Percentiles rank a stretch among this genome's conserved stretches.
Evolutionary conservation across 495 filamentous ascomycete genomes (phyloP).

Genomic region (Massariosphaeria phaeospora): DNA sequence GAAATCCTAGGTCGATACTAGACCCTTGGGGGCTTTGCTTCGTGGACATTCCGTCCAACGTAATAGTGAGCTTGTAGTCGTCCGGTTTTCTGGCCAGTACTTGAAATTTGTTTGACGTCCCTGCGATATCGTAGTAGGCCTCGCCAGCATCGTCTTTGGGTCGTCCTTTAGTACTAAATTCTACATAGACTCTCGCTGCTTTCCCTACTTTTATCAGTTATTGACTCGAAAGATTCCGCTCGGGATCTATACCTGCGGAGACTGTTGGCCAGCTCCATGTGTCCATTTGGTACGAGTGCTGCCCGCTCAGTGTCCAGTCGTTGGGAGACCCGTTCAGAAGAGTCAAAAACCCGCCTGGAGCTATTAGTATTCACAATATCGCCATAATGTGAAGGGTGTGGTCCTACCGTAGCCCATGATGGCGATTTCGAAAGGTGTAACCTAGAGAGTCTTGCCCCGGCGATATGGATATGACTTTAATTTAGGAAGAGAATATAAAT

Average conservation of each 20-base stretch:
- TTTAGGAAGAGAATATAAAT: constrained; percentile 2
- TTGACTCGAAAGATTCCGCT: background rate
- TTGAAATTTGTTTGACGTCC: constrained; percentile 17
- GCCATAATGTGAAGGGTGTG: background rate
- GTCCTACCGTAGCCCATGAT: constrained; percentile 26
- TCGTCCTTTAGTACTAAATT: constrained; percentile 21
- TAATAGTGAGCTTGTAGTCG: constrained; percentile 20
- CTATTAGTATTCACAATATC: background rate
- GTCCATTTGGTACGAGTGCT: constrained; percentile 32
- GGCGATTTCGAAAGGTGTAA: constrained; percentile 11
- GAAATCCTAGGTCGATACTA: constrained; percentile 26
- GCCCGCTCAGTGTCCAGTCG: constrained; percentile 25
- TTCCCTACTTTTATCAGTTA: background rate
- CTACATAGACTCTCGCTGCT: constrained; percentile 25
- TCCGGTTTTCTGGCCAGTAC: constrained; percentile 15
- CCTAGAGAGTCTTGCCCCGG: constrained; percentile 15
- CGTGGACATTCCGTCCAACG: constrained; percentile 14
- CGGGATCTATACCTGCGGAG: constrained; percentile 11
- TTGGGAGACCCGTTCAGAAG: constrained; percentile 31
- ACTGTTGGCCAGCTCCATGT: constrained; percentile 32
- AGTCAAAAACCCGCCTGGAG: constrained; percentile 27
- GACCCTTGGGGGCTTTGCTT: constrained; percentile 17
- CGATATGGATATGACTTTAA: background rate
- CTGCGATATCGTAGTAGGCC: constrained; percentile 26
- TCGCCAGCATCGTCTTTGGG: constrained; percentile 29